These are phyloP conservation scores for Lecanicillium sp. DNA, from an alignment of 2,329 filamentous ascomycete species.

Conservation along the genomic window DNA sequence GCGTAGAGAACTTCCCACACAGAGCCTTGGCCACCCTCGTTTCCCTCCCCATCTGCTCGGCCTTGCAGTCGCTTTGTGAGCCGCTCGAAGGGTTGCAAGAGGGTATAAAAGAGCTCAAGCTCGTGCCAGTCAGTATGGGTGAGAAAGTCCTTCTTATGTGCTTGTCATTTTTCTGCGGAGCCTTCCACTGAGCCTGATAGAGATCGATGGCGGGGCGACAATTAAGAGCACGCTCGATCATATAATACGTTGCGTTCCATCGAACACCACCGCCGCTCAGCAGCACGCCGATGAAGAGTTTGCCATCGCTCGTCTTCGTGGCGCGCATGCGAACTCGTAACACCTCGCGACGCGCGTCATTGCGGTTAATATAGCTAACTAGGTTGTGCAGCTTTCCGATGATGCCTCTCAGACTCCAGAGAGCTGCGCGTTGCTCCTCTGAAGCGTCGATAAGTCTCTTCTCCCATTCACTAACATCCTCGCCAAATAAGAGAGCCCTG, in stretches of 20 bases:
- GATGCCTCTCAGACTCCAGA: background rate
- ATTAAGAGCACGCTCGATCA: slow-evolving; percentile 1
- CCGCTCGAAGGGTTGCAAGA: slow-evolving; percentile 6
- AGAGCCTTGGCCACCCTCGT: background rate
- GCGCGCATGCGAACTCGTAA: background rate
- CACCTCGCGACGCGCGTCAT: background rate
- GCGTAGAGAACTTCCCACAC: background rate
- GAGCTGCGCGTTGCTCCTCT: background rate
- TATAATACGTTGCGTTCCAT: background rate
- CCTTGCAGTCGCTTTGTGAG: slow-evolving; percentile 7
- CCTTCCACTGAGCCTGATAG: background rate
- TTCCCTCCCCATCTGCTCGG: slow-evolving; percentile 1
- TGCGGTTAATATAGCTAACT: background rate
- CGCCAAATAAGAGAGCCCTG: background rate
- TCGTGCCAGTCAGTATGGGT: slow-evolving; percentile 3
- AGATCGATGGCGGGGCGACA: background rate
- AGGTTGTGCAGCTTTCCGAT: slow-evolving; percentile 1
- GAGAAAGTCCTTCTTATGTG: background rate
- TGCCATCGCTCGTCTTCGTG: slow-evolving; percentile 1
- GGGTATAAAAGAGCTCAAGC: slow-evolving; percentile 3
- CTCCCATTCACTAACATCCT: background rate
- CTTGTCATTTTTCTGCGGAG: background rate
- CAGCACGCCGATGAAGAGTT: background rate
- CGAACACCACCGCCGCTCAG: background rate
- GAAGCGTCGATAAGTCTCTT: background rate